Evolutionary conservation across 495 filamentous ascomycete species (phyloP).

Genomic region (Letharia columbiana): DNA sequence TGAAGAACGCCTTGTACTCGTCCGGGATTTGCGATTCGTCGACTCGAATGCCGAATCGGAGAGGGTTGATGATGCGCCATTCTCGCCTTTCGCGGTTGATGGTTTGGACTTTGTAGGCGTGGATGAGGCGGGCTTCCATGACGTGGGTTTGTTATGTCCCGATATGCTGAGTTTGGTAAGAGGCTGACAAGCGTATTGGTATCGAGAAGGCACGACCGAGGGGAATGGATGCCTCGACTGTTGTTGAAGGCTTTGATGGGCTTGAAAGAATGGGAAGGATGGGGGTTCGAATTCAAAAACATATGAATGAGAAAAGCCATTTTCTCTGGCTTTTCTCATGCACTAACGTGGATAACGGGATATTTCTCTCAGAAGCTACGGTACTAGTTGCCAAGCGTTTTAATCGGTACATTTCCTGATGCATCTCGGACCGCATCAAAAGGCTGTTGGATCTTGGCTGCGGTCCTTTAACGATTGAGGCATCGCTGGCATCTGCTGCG

Average conservation of each 20-base stretch:
- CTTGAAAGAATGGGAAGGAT: neutral
- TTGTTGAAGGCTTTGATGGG: neutral
- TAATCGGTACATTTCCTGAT: neutral
- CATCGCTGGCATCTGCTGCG: neutral
- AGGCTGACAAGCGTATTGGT: neutral
- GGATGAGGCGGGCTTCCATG: neutral
- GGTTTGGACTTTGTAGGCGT: neutral
- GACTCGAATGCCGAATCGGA: neutral
- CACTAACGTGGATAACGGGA: neutral
- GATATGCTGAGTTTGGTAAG: neutral
- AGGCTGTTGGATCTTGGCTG: too few species aligned
- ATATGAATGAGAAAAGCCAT: neutral
- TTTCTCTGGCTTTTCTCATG: neutral
- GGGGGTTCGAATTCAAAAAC: neutral
- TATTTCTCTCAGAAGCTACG: neutral
- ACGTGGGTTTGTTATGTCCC: neutral
- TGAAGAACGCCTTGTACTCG: neutral
- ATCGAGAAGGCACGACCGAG: neutral
- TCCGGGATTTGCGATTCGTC: neutral
- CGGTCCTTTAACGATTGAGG: neutral
- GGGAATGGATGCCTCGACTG: neutral
- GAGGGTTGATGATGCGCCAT: constrained; percentile 1
- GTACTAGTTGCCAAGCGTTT: neutral
- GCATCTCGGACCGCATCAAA: neutral
- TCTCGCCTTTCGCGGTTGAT: neutral